Evolutionary conservation across 176 grass and related monocot genomes (phyloP).

Genomic region (Secale cereale): DNA sequence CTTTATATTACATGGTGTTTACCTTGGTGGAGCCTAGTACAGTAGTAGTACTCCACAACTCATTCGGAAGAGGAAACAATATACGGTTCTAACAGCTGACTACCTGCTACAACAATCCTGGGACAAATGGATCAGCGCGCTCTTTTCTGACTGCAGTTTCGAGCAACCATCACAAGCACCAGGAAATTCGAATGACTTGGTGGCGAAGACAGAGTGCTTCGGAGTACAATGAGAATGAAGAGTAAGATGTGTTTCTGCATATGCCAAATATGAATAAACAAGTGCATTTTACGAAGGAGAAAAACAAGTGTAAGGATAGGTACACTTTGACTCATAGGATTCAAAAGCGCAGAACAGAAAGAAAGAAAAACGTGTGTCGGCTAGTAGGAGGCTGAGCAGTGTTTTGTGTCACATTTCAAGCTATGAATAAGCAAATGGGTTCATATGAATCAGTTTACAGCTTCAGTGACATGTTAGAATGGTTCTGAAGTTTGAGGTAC

Average conservation of each 20-base stretch:
- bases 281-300: background rate
- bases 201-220: background rate
- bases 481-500: background rate
- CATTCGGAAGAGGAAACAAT: too few relatives aligned
- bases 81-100: background rate
- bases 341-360: background rate
- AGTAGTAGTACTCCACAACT: too few relatives aligned
- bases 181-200: background rate
- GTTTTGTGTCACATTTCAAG: background rate
- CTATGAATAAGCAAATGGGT: background rate
- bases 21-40: too few relatives aligned
- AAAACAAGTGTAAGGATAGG: background rate
- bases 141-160: background rate
- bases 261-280: background rate
- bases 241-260: background rate
- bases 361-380: background rate
- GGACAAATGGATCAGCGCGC: background rate
- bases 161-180: background rate
- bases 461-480: background rate
- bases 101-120: background rate
- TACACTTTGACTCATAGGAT: background rate
- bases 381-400: background rate
- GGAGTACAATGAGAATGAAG: background rate
- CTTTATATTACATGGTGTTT: too few relatives aligned
- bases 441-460: background rate